Conservation (phyloP, 2,329 filamentous ascomycete species). For the Venturia pyrina region DNA sequence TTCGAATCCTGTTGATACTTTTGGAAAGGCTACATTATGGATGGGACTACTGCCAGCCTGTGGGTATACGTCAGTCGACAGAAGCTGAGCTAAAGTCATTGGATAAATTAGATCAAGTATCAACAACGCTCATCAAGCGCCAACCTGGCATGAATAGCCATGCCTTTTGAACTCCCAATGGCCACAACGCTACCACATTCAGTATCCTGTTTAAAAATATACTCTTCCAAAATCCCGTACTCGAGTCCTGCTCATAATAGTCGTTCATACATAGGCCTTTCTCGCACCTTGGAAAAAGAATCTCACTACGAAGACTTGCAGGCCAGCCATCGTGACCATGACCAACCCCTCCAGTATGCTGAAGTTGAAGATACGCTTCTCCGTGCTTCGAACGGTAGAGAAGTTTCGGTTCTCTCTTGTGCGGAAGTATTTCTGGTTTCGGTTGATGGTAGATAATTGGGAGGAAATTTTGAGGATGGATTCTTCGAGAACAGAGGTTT, state of each 20-base stretch:
- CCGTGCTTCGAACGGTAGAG: conserved; percentile 92
- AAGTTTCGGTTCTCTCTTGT: conserved; percentile 98
- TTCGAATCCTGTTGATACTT: too few species aligned
- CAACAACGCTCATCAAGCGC: neutral
- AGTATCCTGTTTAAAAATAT: neutral
- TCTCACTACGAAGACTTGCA: conserved; percentile 94
- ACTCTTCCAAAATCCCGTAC: neutral
- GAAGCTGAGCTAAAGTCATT: neutral
- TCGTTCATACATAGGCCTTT: conserved; percentile 39
- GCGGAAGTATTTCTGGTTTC: conserved; percentile 99
- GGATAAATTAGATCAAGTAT: neutral
- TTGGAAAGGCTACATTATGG: neutral
- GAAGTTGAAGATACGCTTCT: conserved; percentile 94
- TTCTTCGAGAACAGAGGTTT: conserved; percentile 82
- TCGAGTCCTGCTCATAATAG: neutral
- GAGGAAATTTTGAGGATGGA: conserved; percentile 90
- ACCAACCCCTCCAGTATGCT: conserved; percentile 84
- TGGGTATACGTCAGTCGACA: neutral
- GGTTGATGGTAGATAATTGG: conserved; percentile 84
- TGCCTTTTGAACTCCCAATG: neutral
- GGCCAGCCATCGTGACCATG: conserved; percentile 87
- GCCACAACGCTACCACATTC: neutral
- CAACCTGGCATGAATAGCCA: neutral
- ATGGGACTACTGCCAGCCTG: neutral
- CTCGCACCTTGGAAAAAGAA: conserved; percentile 96